phyloP scores from a whole-genome alignment of 495 filamentous ascomycete species.

The Aspergillus biplanus region DNA sequence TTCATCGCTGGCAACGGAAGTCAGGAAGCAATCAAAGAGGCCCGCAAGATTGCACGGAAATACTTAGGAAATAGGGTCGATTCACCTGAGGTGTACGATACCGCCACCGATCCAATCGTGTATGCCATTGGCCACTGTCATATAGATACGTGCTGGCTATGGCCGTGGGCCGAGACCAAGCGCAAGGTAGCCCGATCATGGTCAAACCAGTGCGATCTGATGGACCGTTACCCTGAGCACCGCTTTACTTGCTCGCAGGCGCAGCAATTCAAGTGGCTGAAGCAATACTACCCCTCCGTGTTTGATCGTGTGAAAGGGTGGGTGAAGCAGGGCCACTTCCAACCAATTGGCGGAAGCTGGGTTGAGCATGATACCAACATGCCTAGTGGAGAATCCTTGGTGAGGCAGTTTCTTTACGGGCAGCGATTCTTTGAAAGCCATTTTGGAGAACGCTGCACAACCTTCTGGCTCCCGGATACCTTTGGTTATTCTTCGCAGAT shows the following conservation, averaged over 20 bases:
- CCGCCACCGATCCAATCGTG: slow-evolving; percentile 71
- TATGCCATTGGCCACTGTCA: slow-evolving; percentile 94
- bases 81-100: slow-evolving; percentile 82
- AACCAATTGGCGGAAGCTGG: slow-evolving; percentile 96
- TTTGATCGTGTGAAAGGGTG: slow-evolving; percentile 90
- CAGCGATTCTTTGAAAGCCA: slow-evolving; percentile 93
- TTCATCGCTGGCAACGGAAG: slow-evolving; percentile 79
- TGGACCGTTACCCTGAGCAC: slow-evolving; percentile 94
- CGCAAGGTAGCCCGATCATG: slow-evolving; percentile 95
- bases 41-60: slow-evolving; percentile 77
- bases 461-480: slow-evolving; percentile 97
- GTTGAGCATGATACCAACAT: slow-evolving; percentile 98
- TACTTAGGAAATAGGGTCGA: slow-evolving; percentile 83
- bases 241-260: slow-evolving; percentile 91
- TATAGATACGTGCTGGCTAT: slow-evolving; percentile 97
- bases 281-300: slow-evolving; percentile 81
- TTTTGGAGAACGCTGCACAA: slow-evolving; percentile 85
- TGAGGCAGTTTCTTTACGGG: slow-evolving; percentile 93
- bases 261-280: slow-evolving; percentile 97
- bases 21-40: slow-evolving; percentile 74
- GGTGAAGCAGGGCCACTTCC: slow-evolving; percentile 87
- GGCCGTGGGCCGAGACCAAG: slow-evolving; percentile 99
- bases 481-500: slow-evolving; percentile 96
- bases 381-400: slow-evolving; percentile 91
- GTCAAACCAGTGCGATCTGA: slow-evolving; percentile 91